A percentile compares a stretch with the other conserved stretches of the same genome.
phyloP scores from a whole-genome alignment of 495 filamentous ascomycete species.

The Elasticomyces elasticus region DNA sequence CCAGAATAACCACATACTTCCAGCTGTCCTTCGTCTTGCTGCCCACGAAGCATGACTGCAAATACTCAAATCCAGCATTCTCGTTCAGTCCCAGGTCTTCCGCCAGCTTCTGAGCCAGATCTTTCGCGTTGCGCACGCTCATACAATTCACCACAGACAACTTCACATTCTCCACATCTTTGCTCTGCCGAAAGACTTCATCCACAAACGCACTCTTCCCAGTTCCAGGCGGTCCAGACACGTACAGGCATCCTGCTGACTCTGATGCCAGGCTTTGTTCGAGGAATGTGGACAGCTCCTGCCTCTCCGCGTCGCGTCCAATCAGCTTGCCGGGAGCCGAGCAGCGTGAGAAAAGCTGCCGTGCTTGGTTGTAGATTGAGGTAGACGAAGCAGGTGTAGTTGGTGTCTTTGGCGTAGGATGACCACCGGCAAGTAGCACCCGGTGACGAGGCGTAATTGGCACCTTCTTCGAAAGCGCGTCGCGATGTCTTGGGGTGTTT shows the following conservation, averaged over 20 bases:
- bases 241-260: slow-evolving; percentile 78
- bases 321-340: slow-evolving; percentile 65
- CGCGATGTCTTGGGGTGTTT: slow-evolving; percentile 56
- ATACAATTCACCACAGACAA: slow-evolving; percentile 88
- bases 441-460: slow-evolving; percentile 63
- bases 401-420: slow-evolving; percentile 49
- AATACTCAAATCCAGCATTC: slow-evolving; percentile 25
- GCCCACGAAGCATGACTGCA: slow-evolving; percentile 4
- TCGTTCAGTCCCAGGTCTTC: slow-evolving; percentile 52
- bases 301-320: slow-evolving; percentile 71
- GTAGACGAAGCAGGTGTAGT: slow-evolving; percentile 50
- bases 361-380: slow-evolving; percentile 74
- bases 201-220: slow-evolving; percentile 90
- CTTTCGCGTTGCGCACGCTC: slow-evolving; percentile 75
- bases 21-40: slow-evolving; percentile 26
- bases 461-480: slow-evolving; percentile 51
- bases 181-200: slow-evolving; percentile 57
- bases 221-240: slow-evolving; percentile 91
- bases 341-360: slow-evolving; percentile 76
- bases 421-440: slow-evolving; percentile 47
- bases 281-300: slow-evolving; percentile 61
- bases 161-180: slow-evolving; percentile 39
- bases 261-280: slow-evolving; percentile 47
- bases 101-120: slow-evolving; percentile 67
- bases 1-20: slow-evolving; percentile 67